phyloP scores from a whole-genome alignment of 345 rosid genomes.

The Punica granatum region DNA sequence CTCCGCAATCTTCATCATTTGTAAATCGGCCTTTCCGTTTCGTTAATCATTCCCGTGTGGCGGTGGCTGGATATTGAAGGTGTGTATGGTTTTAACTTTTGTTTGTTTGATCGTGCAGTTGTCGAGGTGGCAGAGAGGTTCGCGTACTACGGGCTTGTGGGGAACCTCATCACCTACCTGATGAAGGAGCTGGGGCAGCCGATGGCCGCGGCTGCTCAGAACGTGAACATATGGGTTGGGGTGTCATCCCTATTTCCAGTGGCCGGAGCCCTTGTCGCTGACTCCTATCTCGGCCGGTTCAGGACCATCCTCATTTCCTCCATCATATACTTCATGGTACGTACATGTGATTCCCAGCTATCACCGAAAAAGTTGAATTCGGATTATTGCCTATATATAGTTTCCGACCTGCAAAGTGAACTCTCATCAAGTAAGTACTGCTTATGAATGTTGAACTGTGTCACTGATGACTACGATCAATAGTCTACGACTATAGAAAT shows the following conservation, averaged over 20 bases:
- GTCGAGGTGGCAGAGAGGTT: slow-evolving; percentile 82
- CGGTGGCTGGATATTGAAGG: too few relatives aligned
- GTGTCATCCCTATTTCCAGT: slow-evolving; percentile 69
- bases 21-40: slow-evolving; percentile 26
- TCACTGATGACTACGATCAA: too few relatives aligned
- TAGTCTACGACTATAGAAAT: too few relatives aligned
- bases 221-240: slow-evolving; percentile 76
- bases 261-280: slow-evolving; percentile 69
- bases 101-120: slow-evolving; percentile 27
- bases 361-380: too few relatives aligned
- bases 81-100: neutral
- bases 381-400: too few relatives aligned
- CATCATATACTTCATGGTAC: slow-evolving; percentile 43
- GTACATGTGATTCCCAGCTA: neutral
- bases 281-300: slow-evolving; percentile 83
- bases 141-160: slow-evolving; percentile 70
- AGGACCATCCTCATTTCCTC: slow-evolving; percentile 67
- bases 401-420: too few relatives aligned
- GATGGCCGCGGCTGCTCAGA: slow-evolving; percentile 49
- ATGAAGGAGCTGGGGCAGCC: slow-evolving; percentile 54
- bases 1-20: slow-evolving; percentile 80
- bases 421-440: too few relatives aligned
- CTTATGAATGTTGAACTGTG: too few relatives aligned
- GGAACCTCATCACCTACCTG: slow-evolving; percentile 66
- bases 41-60: too few relatives aligned